These are phyloP conservation scores for Agaricus blazei DNA, from an alignment of 768 basidiomycete species.

Conservation along the genomic window DNA sequence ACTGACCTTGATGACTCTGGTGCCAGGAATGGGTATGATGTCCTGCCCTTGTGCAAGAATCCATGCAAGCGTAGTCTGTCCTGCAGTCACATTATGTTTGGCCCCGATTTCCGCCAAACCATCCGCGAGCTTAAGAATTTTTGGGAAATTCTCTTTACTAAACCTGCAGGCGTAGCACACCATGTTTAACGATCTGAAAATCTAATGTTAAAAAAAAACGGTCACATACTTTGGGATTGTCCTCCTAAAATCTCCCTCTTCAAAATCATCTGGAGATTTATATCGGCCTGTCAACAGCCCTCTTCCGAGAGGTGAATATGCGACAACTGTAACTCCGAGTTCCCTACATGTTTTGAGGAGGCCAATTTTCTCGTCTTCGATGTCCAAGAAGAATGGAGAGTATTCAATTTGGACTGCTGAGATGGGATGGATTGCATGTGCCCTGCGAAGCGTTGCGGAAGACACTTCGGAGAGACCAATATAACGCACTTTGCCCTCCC, in stretches of 20 bases:
- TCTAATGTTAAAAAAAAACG: background rate
- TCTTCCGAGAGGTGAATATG: slow-evolving; percentile 49
- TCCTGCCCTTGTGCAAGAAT: slow-evolving; percentile 41
- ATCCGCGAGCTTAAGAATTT: slow-evolving; percentile 38
- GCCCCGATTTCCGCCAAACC: slow-evolving; percentile 30
- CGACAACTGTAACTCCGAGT: slow-evolving; percentile 43
- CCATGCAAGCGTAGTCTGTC: slow-evolving; percentile 48
- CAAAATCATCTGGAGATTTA: slow-evolving; percentile 35
- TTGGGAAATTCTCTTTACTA: slow-evolving; percentile 39
- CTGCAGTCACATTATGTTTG: slow-evolving; percentile 35
- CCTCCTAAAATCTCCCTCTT: slow-evolving; percentile 34
- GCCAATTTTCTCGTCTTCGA: slow-evolving; percentile 37
- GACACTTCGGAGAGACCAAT: slow-evolving; percentile 52
- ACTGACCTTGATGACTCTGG: slow-evolving; percentile 31
- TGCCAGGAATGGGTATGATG: slow-evolving; percentile 45
- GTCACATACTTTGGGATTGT: slow-evolving; percentile 25
- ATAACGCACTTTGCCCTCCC: slow-evolving; percentile 40
- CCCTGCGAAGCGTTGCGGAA: slow-evolving; percentile 40
- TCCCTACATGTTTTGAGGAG: slow-evolving; percentile 41
- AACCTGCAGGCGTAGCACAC: background rate
- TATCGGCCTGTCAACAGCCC: slow-evolving; percentile 43
- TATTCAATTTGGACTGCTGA: slow-evolving; percentile 47
- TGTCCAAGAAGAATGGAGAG: slow-evolving; percentile 42
- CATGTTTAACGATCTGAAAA: background rate
- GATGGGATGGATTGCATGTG: slow-evolving; percentile 45